Conservation (phyloP, 371 early-diverging fungal genomes). For the Actinomucor elegans region DNA sequence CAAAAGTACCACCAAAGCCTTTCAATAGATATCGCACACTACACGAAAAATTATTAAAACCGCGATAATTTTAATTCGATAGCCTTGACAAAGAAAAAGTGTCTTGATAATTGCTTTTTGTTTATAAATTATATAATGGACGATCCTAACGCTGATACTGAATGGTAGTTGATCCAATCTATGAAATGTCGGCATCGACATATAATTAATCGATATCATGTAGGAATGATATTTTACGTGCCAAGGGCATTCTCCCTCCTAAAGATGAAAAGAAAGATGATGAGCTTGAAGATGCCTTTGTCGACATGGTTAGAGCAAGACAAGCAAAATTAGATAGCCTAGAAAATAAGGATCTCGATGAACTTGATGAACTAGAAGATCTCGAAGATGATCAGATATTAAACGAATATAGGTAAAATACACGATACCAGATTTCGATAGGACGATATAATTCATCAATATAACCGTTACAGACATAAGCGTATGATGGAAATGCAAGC, state of each 20-base stretch:
- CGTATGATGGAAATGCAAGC: slow-evolving; percentile 79
- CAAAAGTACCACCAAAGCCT: too few relatives aligned
- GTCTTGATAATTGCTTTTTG: too few relatives aligned
- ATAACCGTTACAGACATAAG: slow-evolving; percentile 48
- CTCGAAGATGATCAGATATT: slow-evolving; percentile 83
- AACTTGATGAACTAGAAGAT: slow-evolving; percentile 90
- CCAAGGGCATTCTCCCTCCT: slow-evolving; percentile 86
- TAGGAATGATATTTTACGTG: slow-evolving; percentile 91
- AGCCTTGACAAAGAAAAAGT: too few relatives aligned
- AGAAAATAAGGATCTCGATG: slow-evolving; percentile 75
- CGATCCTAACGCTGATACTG: slow-evolving; percentile 76
- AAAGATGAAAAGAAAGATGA: slow-evolving; percentile 73
- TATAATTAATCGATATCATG: not conserved
- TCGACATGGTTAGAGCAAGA: slow-evolving; percentile 68
- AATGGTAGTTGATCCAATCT: slow-evolving; percentile 50
- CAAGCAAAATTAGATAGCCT: slow-evolving; percentile 62
- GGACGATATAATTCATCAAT: not conserved
- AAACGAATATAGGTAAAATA: slow-evolving; percentile 75
- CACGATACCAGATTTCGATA: too few relatives aligned
- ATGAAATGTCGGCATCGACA: not conserved
- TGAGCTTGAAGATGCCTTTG: slow-evolving; percentile 77
- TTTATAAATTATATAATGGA: slow-evolving; percentile 37
- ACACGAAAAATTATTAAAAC: too few relatives aligned
- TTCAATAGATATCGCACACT: too few relatives aligned
- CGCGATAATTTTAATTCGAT: too few relatives aligned